Conservation (phyloP, 1,139 yeast species). For the Meyerozyma sp. region DNA sequence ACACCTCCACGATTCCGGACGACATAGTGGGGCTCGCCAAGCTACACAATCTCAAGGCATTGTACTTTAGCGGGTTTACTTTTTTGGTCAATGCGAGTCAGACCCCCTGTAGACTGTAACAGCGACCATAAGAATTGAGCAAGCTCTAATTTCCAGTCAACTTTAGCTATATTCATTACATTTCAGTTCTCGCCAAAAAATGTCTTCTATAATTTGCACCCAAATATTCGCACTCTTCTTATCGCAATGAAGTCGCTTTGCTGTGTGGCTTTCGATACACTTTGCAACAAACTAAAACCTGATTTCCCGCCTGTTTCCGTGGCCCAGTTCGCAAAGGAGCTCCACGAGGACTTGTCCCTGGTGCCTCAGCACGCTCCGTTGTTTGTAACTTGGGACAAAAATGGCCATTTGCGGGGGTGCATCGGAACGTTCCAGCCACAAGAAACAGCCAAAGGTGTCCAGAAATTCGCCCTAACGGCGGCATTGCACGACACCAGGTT, state of each 20-base stretch:
- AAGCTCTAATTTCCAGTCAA: too few relatives aligned
- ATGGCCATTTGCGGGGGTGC: constrained; percentile 70
- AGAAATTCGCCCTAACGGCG: constrained; percentile 59
- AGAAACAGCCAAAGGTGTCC: constrained; percentile 51
- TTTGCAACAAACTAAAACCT: constrained; percentile 17
- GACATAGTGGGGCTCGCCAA: neutral
- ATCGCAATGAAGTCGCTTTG: constrained; percentile 29
- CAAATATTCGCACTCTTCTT: neutral
- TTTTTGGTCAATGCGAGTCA: neutral
- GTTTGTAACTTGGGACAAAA: constrained; percentile 82
- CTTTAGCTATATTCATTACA: too few relatives aligned
- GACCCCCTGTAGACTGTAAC: too few relatives aligned
- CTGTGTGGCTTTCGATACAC: constrained; percentile 34
- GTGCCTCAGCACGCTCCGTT: constrained; percentile 51
- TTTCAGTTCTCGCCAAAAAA: too few relatives aligned
- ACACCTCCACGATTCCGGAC: neutral
- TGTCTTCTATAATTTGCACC: neutral
- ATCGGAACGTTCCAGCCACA: constrained; percentile 73
- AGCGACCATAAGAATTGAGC: too few relatives aligned
- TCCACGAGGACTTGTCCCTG: constrained; percentile 15
- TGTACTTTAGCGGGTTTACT: neutral
- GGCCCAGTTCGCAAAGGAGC: constrained; percentile 11
- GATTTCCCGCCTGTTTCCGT: constrained; percentile 14
- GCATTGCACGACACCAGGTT: constrained; percentile 77
- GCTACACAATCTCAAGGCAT: neutral